Conservation (phyloP, 768 basidiomycete species). For the Agrocybe praecox region DNA sequence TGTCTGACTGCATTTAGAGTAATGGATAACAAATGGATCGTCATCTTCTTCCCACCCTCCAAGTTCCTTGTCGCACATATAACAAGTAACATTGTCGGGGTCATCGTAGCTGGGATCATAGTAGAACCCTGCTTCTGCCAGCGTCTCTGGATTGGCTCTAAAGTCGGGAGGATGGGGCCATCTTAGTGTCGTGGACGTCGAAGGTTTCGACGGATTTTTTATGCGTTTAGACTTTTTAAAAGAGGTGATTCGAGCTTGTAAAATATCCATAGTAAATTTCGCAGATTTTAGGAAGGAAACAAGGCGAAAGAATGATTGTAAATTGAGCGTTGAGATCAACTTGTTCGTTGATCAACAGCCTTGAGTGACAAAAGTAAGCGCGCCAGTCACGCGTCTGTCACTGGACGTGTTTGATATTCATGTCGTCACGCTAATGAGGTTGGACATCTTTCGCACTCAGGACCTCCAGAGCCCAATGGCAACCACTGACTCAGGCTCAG, state of each 20-base stretch:
- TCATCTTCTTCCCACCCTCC: conserved; percentile 86
- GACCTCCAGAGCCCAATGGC: conserved; percentile 9
- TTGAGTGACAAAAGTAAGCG: conserved; percentile 22
- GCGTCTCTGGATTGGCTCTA: conserved; percentile 67
- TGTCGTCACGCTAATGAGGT: conserved; percentile 6
- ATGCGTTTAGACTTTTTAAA: conserved; percentile 66
- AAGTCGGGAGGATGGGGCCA: conserved; percentile 79
- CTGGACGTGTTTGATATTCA: conserved; percentile 7
- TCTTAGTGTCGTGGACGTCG: conserved; percentile 51
- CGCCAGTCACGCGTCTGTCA: conserved; percentile 38
- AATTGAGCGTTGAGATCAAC: conserved; percentile 8
- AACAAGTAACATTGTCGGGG: conserved; percentile 81
- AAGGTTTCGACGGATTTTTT: conserved; percentile 54
- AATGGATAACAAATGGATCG: conserved; percentile 87
- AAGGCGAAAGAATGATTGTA: neutral
- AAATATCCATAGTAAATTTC: conserved; percentile 47
- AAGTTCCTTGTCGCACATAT: conserved; percentile 79
- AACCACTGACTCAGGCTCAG: conserved; percentile 15
- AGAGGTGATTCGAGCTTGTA: conserved; percentile 64
- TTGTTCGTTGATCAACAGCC: conserved; percentile 9
- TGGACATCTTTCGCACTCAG: neutral
- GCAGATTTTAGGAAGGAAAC: neutral
- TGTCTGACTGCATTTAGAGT: conserved; percentile 57
- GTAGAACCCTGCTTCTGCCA: conserved; percentile 92
- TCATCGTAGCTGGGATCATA: conserved; percentile 70